A percentile compares a stretch with the other conserved stretches of the same genome.
Evolutionary conservation across 768 basidiomycete genomes (phyloP).

Genomic region (Psilocybe cubensis): DNA sequence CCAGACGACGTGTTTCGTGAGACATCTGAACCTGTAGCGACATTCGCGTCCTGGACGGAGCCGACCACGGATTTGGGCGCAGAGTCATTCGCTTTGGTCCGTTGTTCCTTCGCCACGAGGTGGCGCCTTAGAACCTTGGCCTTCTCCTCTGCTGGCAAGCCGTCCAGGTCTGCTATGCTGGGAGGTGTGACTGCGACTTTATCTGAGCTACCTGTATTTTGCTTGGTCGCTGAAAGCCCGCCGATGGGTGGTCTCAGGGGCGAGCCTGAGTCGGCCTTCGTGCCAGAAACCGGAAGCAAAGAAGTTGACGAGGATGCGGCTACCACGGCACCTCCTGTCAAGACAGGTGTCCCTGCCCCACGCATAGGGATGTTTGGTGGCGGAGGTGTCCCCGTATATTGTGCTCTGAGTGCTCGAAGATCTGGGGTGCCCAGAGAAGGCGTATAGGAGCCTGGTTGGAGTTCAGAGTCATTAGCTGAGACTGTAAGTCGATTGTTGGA

Average conservation of each 20-base stretch:
- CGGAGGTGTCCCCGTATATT: slow-evolving; percentile 61
- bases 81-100: slow-evolving; percentile 35
- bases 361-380: slow-evolving; percentile 59
- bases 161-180: slow-evolving; percentile 49
- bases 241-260: slow-evolving; percentile 18
- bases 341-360: slow-evolving; percentile 22
- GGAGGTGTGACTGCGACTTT: slow-evolving; percentile 22
- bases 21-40: too few relatives aligned
- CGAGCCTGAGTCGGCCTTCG: slow-evolving; percentile 3
- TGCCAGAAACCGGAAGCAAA: slow-evolving; percentile 7
- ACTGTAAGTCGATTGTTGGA: slow-evolving; percentile 24
- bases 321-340: background rate
- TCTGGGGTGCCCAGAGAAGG: slow-evolving; percentile 63
- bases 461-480: slow-evolving; percentile 12
- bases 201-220: slow-evolving; percentile 24
- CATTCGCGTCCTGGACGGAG: slow-evolving; percentile 26
- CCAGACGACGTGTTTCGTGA: slow-evolving; percentile 14
- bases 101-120: slow-evolving; percentile 75
- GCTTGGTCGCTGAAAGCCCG: slow-evolving; percentile 24
- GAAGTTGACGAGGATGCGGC: slow-evolving; percentile 19
- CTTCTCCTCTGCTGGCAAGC: slow-evolving; percentile 82
- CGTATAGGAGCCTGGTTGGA: slow-evolving; percentile 25
- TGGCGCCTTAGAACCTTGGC: slow-evolving; percentile 81
- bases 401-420: slow-evolving; percentile 62
- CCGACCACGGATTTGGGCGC: slow-evolving; percentile 27